These are phyloP conservation scores for Mortierella sp. DNA, from an alignment of 371 early-diverging fungal species.

Conservation along the genomic window DNA sequence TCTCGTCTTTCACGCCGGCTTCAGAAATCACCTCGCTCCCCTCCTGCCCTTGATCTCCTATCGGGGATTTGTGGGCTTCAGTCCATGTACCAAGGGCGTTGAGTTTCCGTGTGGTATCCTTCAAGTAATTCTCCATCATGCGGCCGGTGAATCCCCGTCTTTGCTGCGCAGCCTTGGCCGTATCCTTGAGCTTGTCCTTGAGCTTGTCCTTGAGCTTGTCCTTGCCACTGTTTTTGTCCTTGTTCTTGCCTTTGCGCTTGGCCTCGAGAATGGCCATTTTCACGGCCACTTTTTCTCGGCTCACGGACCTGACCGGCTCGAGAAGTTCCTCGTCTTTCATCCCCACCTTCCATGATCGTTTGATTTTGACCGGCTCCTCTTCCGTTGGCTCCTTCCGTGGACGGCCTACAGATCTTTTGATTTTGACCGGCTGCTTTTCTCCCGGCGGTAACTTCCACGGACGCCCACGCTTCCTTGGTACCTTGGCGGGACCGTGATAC, in stretches of 20 bases:
- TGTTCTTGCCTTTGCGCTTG: not conserved
- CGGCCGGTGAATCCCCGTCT: not conserved
- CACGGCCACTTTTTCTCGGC: no score
- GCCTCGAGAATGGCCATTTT: not conserved
- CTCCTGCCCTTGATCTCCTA: not conserved
- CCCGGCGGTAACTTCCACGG: not conserved
- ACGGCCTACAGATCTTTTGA: no score
- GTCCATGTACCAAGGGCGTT: not conserved
- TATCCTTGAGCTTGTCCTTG: not conserved
- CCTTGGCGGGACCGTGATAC: not conserved
- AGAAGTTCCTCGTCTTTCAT: no score
- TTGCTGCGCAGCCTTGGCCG: not conserved
- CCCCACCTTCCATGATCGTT: not conserved
- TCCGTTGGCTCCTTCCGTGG: not conserved
- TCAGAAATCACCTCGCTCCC: not conserved
- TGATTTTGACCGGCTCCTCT: not conserved
- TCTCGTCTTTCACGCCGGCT: not conserved
- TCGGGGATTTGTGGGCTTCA: not conserved
- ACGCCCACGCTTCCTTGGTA: conserved; percentile 1
- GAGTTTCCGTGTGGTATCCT: not conserved
- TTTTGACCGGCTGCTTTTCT: not conserved
- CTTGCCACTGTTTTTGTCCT: not conserved
- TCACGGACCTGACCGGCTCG: no score
- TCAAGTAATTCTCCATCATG: not conserved
- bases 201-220: not conserved